A percentile compares a stretch with the other conserved stretches of the same genome.
Evolutionary conservation across 345 rosid species (phyloP).

Genomic region (Dovyalis caffra): DNA sequence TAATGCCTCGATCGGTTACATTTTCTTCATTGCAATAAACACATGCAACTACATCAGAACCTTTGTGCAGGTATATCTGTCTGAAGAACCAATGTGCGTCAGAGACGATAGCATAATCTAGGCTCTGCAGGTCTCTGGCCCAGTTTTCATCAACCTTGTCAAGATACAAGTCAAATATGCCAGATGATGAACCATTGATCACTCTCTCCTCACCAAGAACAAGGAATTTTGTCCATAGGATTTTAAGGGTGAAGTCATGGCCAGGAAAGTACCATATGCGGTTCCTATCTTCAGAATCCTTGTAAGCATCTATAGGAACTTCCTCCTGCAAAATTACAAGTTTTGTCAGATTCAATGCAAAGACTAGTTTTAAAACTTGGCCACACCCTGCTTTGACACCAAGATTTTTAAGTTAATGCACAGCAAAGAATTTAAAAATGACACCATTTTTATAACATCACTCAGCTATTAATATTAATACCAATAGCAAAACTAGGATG

Average conservation of each 20-base stretch:
- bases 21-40: conserved; percentile 57
- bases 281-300: conserved; percentile 58
- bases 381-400: no score
- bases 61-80: conserved; percentile 46
- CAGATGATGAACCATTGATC: conserved; percentile 47
- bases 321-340: conserved; percentile 50
- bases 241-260: conserved; percentile 66
- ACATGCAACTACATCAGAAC: conserved; percentile 46
- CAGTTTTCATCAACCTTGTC: conserved; percentile 48
- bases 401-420: no score
- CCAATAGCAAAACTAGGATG: no score
- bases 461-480: no score
- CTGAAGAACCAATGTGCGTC: conserved; percentile 80
- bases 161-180: conserved; percentile 45
- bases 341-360: neutral
- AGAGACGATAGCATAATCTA: conserved; percentile 62
- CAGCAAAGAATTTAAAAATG: no score
- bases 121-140: conserved; percentile 36
- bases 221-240: conserved; percentile 63
- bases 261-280: conserved; percentile 63
- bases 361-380: no score
- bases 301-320: conserved; percentile 47
- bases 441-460: no score
- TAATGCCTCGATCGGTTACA: conserved; percentile 41
- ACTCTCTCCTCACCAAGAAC: conserved; percentile 49